Percentiles rank a stretch among this genome's conserved stretches.
These are phyloP conservation scores for Diversispora epigaea DNA, from an alignment of 192 early-diverging fungal genomes.

Conservation along the genomic window DNA sequence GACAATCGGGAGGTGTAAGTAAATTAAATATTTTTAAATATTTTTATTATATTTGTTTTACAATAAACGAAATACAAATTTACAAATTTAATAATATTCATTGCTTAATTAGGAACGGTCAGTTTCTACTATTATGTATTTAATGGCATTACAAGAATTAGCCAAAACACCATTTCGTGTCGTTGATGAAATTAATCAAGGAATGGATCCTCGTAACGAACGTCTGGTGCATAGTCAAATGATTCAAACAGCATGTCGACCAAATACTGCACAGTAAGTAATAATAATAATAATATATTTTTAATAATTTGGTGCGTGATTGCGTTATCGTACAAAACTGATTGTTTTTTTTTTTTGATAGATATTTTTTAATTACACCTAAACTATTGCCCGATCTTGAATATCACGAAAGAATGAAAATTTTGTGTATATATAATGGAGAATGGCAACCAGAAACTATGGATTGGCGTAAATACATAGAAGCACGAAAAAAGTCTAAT, in stretches of 20 bases:
- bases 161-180: slow-evolving; percentile 93
- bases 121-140: slow-evolving; percentile 93
- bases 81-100: background rate
- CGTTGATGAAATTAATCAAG: slow-evolving; percentile 99
- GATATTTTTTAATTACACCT: slow-evolving; percentile 98
- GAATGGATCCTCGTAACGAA: slow-evolving; percentile 98
- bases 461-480: slow-evolving; percentile 19
- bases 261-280: slow-evolving; percentile 68
- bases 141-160: slow-evolving; percentile 89
- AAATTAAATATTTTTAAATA: background rate
- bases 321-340: background rate
- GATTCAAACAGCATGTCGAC: slow-evolving; percentile 75
- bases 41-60: background rate
- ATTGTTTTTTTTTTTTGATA: slow-evolving; percentile 32
- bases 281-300: background rate
- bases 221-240: slow-evolving; percentile 91
- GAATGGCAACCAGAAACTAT: slow-evolving; percentile 59
- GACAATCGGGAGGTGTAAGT: slow-evolving; percentile 91
- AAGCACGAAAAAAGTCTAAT: background rate
- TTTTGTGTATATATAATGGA: slow-evolving; percentile 94
- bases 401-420: slow-evolving; percentile 89
- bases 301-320: background rate
- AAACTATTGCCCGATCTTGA: slow-evolving; percentile 92
- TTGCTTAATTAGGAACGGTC: slow-evolving; percentile 69
- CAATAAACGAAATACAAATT: background rate